Evolutionary conservation across 495 filamentous ascomycete genomes (phyloP).

Genomic region (Daldinia loculata): DNA sequence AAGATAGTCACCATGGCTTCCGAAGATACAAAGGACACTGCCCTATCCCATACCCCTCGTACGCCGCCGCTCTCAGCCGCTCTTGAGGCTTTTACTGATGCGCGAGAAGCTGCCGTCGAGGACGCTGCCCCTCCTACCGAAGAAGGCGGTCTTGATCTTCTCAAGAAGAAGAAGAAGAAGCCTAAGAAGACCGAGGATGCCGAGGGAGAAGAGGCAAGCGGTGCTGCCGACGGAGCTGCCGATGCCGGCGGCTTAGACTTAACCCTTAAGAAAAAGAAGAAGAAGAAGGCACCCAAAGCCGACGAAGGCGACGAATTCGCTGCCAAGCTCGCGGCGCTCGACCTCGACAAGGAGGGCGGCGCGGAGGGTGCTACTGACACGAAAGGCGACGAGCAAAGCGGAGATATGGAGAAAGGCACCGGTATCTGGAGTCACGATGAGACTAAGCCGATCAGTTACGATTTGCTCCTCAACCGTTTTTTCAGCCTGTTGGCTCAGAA

Average conservation of each 20-base stretch:
- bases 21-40: constrained; percentile 72
- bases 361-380: constrained; percentile 60
- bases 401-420: constrained; percentile 88
- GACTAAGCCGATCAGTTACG: constrained; percentile 79
- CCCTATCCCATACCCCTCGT: constrained; percentile 73
- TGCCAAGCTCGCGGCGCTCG: constrained; percentile 69
- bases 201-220: constrained; percentile 64
- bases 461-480: constrained; percentile 85
- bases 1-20: constrained; percentile 73
- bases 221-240: constrained; percentile 51
- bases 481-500: constrained; percentile 90
- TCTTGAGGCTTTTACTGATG: constrained; percentile 60
- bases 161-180: constrained; percentile 84
- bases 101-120: constrained; percentile 47
- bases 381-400: constrained; percentile 62
- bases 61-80: constrained; percentile 62
- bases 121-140: constrained; percentile 65
- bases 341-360: constrained; percentile 85
- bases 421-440: constrained; percentile 92
- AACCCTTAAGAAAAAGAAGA: constrained; percentile 93
- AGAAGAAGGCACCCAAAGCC: constrained; percentile 83
- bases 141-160: constrained; percentile 56
- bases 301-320: constrained; percentile 66
- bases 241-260: constrained; percentile 72
- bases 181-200: constrained; percentile 71